Evolutionary conservation across 441 rosid genomes (phyloP).

Genomic region (Raphanus hybrid): DNA sequence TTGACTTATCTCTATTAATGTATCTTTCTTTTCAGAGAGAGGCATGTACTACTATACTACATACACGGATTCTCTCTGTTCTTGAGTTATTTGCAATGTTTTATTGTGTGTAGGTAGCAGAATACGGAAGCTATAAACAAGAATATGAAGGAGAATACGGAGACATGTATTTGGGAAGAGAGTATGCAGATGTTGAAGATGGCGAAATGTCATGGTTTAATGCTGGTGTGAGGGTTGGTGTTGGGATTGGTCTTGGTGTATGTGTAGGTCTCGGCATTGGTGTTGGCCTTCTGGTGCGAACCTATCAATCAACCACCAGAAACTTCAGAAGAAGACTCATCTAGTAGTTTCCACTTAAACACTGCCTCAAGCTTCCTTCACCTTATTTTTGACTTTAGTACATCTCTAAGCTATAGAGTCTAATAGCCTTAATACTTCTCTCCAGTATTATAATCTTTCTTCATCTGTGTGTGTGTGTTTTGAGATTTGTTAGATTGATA

Average conservation of each 20-base stretch:
- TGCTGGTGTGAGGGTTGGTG: slow-evolving; percentile 76
- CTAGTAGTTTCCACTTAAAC: slow-evolving; percentile 30
- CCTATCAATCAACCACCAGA: slow-evolving; percentile 62
- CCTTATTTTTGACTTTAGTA: too few species aligned
- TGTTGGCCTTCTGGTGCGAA: slow-evolving; percentile 58
- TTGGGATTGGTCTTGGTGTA: slow-evolving; percentile 67
- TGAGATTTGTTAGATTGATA: slow-evolving; percentile 11
- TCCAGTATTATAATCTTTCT: too few species aligned
- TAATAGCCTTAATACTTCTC: too few species aligned
- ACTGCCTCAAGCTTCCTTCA: slow-evolving; percentile 7
- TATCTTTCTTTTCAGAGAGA: too few species aligned
- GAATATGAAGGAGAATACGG: slow-evolving; percentile 53
- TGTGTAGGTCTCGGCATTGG: slow-evolving; percentile 68
- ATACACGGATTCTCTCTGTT: slow-evolving; percentile 1
- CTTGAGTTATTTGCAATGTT: not conserved
- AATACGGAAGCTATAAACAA: slow-evolving; percentile 47
- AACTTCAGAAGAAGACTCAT: slow-evolving; percentile 59
- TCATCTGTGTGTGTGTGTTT: not conserved
- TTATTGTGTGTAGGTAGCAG: slow-evolving; percentile 50
- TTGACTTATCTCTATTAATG: too few species aligned
- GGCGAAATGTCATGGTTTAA: slow-evolving; percentile 74
- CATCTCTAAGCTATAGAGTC: too few species aligned
- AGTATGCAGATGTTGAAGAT: slow-evolving; percentile 58
- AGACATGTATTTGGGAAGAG: slow-evolving; percentile 39
- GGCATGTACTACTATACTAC: not conserved